Evolutionary conservation across 2,329 filamentous ascomycete genomes (phyloP).

Genomic region (Dothideomycetes sp.): DNA sequence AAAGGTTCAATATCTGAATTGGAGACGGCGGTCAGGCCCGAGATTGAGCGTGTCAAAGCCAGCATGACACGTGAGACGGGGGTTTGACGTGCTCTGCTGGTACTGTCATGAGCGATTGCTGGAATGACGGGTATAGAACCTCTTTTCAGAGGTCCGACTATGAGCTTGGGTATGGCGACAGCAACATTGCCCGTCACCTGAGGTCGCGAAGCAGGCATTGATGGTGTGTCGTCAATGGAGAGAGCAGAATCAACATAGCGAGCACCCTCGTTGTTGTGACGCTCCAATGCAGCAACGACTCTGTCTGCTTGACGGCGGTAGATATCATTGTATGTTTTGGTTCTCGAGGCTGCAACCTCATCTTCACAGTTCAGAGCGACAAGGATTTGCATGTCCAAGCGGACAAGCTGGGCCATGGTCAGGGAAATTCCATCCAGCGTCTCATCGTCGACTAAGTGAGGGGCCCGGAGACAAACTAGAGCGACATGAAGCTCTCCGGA

Average conservation of each 20-base stretch:
- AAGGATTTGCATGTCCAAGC: constrained; percentile 71
- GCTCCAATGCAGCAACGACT: constrained; percentile 65
- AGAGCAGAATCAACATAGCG: constrained; percentile 56
- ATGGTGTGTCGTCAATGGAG: constrained; percentile 22
- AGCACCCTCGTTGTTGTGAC: constrained; percentile 57
- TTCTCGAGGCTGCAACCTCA: background rate
- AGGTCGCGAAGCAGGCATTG: constrained; percentile 26
- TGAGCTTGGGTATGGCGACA: constrained; percentile 38
- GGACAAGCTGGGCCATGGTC: constrained; percentile 74
- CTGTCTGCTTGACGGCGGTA: constrained; percentile 57
- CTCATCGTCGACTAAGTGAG: constrained; percentile 59
- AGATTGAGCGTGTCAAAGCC: constrained; percentile 67
- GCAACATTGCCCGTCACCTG: constrained; percentile 29
- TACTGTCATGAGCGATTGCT: constrained; percentile 50
- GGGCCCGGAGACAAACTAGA: constrained; percentile 71
- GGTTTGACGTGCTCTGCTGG: constrained; percentile 41
- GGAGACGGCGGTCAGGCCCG: constrained; percentile 45
- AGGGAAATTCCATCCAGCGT: constrained; percentile 67
- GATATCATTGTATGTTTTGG: constrained; percentile 10
- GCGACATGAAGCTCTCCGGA: constrained; percentile 56
- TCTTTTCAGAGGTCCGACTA: constrained; percentile 57
- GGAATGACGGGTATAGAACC: constrained; percentile 64
- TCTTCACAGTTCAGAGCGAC: constrained; percentile 68
- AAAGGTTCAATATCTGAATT: background rate
- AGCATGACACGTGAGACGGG: constrained; percentile 58